Percentiles rank a stretch among this genome's conserved stretches.
phyloP scores from a whole-genome alignment of 2,329 filamentous ascomycete genomes.

The Epichloe sibirici region DNA sequence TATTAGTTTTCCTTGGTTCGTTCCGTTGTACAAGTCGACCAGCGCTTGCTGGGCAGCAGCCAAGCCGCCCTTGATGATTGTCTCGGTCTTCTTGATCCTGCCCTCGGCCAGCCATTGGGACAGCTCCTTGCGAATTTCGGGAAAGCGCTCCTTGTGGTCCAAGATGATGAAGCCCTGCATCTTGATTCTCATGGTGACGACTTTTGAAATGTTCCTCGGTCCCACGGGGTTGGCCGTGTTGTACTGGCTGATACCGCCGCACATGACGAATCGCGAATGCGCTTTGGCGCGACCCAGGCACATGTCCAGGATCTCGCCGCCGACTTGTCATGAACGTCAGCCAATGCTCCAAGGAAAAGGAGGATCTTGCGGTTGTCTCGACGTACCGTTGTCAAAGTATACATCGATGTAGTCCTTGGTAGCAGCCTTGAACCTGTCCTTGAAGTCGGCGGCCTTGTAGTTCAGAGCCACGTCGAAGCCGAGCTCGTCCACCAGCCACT shows the following conservation, averaged over 20 bases:
- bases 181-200: conserved; percentile 41
- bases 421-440: conserved; percentile 44
- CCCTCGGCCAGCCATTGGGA: conserved; percentile 58
- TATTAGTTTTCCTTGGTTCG: conserved; percentile 57
- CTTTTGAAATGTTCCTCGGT: conserved; percentile 40
- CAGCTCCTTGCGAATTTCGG: conserved; percentile 46
- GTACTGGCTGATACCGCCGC: conserved; percentile 59
- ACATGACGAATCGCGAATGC: conserved; percentile 56
- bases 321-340: conserved; percentile 29
- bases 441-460: conserved; percentile 55
- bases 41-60: conserved; percentile 50
- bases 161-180: conserved; percentile 66
- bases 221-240: conserved; percentile 45
- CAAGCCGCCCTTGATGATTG: conserved; percentile 58
- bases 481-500: conserved; percentile 50
- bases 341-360: too few species aligned
- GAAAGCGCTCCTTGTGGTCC: conserved; percentile 49
- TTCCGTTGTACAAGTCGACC: conserved; percentile 51
- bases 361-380: neutral
- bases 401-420: conserved; percentile 52
- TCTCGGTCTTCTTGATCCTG: conserved; percentile 60
- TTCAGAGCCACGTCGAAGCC: conserved; percentile 58
- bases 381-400: conserved; percentile 53
- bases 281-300: conserved; percentile 51
- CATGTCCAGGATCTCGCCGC: conserved; percentile 57